phyloP scores from a whole-genome alignment of 495 filamentous ascomycete species.

The Aspergillus mulundensis region DNA sequence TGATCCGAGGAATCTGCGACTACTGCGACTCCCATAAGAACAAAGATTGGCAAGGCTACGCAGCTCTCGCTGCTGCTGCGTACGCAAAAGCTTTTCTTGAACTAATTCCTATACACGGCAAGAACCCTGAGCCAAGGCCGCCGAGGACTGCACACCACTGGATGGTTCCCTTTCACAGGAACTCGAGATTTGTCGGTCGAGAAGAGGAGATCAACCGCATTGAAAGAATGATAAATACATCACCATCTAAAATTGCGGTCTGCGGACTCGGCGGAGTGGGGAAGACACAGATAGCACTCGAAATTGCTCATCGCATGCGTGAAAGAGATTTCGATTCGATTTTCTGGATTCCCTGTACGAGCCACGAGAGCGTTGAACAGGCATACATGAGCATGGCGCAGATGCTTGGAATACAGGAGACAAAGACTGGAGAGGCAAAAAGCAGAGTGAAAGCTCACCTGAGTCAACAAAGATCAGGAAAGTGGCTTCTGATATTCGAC shows the following conservation, averaged over 20 bases:
- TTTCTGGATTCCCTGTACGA: conserved; percentile 8
- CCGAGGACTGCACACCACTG: not conserved
- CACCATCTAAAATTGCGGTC: conserved; percentile 21
- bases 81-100: conserved; percentile 28
- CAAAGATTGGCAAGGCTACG: conserved; percentile 28
- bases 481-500: conserved; percentile 9
- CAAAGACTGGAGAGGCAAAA: not conserved
- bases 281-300: conserved; percentile 41
- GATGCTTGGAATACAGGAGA: not conserved
- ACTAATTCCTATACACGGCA: conserved; percentile 7
- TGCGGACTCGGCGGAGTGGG: conserved; percentile 40
- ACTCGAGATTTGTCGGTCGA: not conserved
- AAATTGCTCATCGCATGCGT: conserved; percentile 27
- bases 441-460: not conserved
- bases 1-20: not conserved
- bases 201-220: not conserved
- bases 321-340: conserved; percentile 17
- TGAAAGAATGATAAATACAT: not conserved
- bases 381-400: not conserved
- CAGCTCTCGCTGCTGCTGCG: conserved; percentile 26
- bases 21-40: conserved; percentile 26
- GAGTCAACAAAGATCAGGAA: not conserved
- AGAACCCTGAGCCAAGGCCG: not conserved
- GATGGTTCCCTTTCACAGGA: not conserved
- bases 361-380: conserved; percentile 2